Evolutionary conservation across 2,329 filamentous ascomycete species (phyloP).

Genomic region (Penicillium sp.): DNA sequence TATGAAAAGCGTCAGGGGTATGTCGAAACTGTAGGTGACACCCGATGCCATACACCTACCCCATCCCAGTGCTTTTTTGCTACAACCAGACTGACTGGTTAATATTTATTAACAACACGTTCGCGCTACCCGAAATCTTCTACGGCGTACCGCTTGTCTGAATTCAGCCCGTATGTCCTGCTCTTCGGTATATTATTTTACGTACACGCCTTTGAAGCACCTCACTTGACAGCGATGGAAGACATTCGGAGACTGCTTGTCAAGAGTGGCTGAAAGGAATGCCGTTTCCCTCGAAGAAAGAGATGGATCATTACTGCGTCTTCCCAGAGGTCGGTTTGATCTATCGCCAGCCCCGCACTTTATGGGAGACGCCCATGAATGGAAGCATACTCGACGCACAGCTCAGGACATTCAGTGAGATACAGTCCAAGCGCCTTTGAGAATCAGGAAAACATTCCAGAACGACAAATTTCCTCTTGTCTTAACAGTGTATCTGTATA

Average conservation of each 20-base stretch:
- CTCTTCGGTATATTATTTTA: conserved; percentile 29
- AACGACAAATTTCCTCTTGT: too few relatives aligned
- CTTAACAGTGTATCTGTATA: too few relatives aligned
- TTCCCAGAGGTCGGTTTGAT: conserved; percentile 24
- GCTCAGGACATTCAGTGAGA: conserved; percentile 22
- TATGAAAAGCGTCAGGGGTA: conserved; percentile 27
- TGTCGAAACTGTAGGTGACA: conserved; percentile 25
- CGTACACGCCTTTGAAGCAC: conserved; percentile 23
- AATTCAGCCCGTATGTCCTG: conserved; percentile 23
- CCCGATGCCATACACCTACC: neutral
- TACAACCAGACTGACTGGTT: conserved; percentile 8
- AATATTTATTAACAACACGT: conserved; percentile 21
- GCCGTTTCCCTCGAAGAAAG: conserved; percentile 22
- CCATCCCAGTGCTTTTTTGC: neutral
- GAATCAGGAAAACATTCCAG: too few relatives aligned
- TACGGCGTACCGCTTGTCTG: conserved; percentile 24
- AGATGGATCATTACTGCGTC: conserved; percentile 29
- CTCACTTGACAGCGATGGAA: conserved; percentile 27
- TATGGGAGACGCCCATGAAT: conserved; percentile 20
- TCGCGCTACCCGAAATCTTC: conserved; percentile 24
- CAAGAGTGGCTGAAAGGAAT: conserved; percentile 22
- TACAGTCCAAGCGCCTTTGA: too few relatives aligned
- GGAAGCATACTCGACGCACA: conserved; percentile 12
- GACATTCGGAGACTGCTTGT: conserved; percentile 25
- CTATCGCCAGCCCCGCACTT: conserved; percentile 19